Base-by-base conservation (phyloP, 257 asterid genomes). In the Ehretia macrophylla region DNA sequence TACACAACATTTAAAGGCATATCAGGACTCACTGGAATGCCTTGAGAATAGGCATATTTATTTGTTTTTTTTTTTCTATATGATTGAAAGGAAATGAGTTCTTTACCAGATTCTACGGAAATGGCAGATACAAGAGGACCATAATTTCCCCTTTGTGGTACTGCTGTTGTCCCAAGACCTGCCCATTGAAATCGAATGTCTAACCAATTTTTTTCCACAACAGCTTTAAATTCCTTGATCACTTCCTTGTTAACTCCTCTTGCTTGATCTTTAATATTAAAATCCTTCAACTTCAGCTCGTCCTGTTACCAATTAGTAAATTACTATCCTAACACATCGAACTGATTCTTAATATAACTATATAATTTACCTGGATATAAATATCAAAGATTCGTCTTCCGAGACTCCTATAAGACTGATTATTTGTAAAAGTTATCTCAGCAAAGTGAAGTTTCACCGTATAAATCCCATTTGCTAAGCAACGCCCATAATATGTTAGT, bases 101-200 rank as follows among this genome's bases (percentile, higher is more conserved):
- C 9, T 32, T 63, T 81, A 82, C 87, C 76, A 55, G 90, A 68
- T 72, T 72, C 62, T 55, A 90, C 92, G 14, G 95, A 84, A 51
- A 90, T 87, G 54, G 95, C 96, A 55, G 98, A 90, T 73, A 90
- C 59, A 38, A 87, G 85, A 48, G 96, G 80, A 59, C 96, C 98
- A 67, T 90, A 90, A 60, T 78, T 77, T 65, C 98, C 96, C 70
- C 81, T 73, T 23, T 59, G 63, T 21, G 98, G 98, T 51, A 90
- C 77, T 14, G 93, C 74, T 8, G 76, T 75, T 42, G 95, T 90
- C 74, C 98, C 98, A 78, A 71, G 85, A 64, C 98, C 78, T 1
- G 88, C 82, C 94, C 94, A 90, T 66, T 83, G 79, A 72, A 90
- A 77, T 50, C 95, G 81, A 51, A 90, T 82, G 75, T 87, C 95